Base-by-base conservation (phyloP, 495 filamentous ascomycete genomes). In the Trypethelium eluteriae region DNA sequence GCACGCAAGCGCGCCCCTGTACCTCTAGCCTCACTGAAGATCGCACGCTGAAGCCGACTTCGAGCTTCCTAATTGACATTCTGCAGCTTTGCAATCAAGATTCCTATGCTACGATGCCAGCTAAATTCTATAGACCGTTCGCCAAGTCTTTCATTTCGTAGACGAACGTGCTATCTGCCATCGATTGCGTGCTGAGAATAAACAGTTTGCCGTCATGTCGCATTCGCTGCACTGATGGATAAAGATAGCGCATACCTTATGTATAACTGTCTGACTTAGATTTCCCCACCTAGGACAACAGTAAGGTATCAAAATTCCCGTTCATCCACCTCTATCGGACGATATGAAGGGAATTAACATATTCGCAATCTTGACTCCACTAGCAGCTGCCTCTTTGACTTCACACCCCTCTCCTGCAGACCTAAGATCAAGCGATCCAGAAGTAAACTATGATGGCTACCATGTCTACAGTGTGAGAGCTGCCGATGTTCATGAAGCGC, bases 401-500 rank as follows among this genome's bases (percentile, higher is more conserved):
- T 44, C 41, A 44, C 41, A 44, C 41, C 41, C 41, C 14, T 44
- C 41, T 44, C 41, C 41, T 44, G 41, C 41, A 44, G 41, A 44
- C 14, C 41, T 44, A 44, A 44, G 41, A 44, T 44, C 63, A 14
- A 5, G 63, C 39, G 18, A 56, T 14, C 41, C 34, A 36, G 77
- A 70, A 53, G 73, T 74, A 39, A 73, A 71, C 38, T 82, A 81
- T 63, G 75, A 79, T 70, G 79, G 79, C 67, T 81, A 77, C 70
- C 77, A 80, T 67, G 76, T 80, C 64, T 79, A 78, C 59, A 78
- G 79, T 18, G 69, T 76, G 64, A 69, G 68, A 62, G 70, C 74
- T 53, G 72, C 64, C 47, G 59, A 64, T 44, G 35, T 70, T 67
- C 44, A 66, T 63, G 63, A 70, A 63, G 67, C 41, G 41, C 41